Base-by-base conservation (phyloP, 2,329 filamentous ascomycete species). In the Penicillium sp. region DNA sequence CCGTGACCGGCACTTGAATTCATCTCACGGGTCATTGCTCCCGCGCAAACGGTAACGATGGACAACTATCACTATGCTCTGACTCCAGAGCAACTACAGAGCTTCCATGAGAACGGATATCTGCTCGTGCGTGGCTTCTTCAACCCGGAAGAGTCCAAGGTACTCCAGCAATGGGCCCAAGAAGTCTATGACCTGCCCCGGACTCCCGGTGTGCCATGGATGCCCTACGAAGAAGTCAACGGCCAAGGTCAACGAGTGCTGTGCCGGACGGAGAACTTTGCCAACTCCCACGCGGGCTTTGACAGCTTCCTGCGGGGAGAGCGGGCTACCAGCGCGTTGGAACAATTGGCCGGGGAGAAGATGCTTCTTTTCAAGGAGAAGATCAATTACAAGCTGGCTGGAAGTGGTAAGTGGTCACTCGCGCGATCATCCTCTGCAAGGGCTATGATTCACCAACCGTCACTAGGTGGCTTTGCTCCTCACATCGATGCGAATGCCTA, bases 301-400 rank as follows among this genome's bases (percentile, higher is more conserved):
- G 66, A 76, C 28, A 66, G 68, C 22, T 70, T 79, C 45, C 71
- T 79, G 10, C 71, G 77, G 6, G 77, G 78, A 25, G 49, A 68
- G 40, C 70, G 71, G 19, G 65, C 77, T 1, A 56, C 64, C 1
- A 68, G 65, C 26, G 61, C 77, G 16, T 68, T 79, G 2, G 55
- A 68, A 25, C 74, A 77, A 55, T 55, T 79, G 16, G 74, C 75
- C 0, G 64, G 72, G 1, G 75, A 78, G 54, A 71, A 76, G 6
- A 79, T 80, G 76, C 59, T 78, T 19, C 70, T 80, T 0, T 80
- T 80, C 70, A 79, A 80, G 46, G 77, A 80, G 58, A 80, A 80
- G 65, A 79, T 80, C 55, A 79, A 79, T 61, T 79, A 79, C 64
- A 78, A 79, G 60, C 68, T 78, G 6, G 70, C 76, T 2, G 76